A percentile compares a stretch with the other conserved stretches of the same genome.
phyloP scores from a whole-genome alignment of 805 yeast genomes.

The Metschnikowia corniflorae region DNA sequence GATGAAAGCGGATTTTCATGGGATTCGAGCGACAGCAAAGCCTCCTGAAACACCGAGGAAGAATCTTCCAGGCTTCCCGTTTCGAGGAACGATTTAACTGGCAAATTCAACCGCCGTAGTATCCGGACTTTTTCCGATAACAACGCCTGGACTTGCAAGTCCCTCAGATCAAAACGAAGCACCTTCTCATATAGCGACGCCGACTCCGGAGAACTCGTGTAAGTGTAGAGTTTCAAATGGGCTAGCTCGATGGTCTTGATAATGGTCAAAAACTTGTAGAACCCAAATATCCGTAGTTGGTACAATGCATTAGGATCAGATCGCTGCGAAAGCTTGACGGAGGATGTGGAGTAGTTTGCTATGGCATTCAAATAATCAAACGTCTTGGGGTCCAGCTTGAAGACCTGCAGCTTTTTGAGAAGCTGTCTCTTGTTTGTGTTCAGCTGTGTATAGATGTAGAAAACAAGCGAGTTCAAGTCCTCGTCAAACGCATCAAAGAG shows the following conservation, averaged over 20 bases:
- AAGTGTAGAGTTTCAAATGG: constrained; percentile 27
- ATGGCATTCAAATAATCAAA: constrained; percentile 42
- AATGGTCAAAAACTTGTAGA: constrained; percentile 37
- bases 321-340: constrained; percentile 35
- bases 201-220: constrained; percentile 26
- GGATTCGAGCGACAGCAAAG: constrained; percentile 11
- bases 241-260: constrained; percentile 33
- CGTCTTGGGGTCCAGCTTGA: constrained; percentile 26
- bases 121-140: constrained; percentile 31
- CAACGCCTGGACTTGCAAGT: constrained; percentile 34
- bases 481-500: constrained; percentile 35
- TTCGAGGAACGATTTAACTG: constrained; percentile 31
- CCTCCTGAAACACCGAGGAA: constrained; percentile 9
- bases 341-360: constrained; percentile 35
- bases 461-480: constrained; percentile 34
- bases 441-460: constrained; percentile 35
- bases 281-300: constrained; percentile 40
- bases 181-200: constrained; percentile 36
- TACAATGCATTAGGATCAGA: constrained; percentile 34
- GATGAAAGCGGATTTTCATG: constrained; percentile 15
- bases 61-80: constrained; percentile 11
- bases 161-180: constrained; percentile 37
- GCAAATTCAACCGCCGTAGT: constrained; percentile 25
- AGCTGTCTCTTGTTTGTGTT: constrained; percentile 38
- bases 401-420: constrained; percentile 27